These are phyloP conservation scores for Russula olivacea DNA, from an alignment of 768 basidiomycete genomes.

Conservation along the genomic window DNA sequence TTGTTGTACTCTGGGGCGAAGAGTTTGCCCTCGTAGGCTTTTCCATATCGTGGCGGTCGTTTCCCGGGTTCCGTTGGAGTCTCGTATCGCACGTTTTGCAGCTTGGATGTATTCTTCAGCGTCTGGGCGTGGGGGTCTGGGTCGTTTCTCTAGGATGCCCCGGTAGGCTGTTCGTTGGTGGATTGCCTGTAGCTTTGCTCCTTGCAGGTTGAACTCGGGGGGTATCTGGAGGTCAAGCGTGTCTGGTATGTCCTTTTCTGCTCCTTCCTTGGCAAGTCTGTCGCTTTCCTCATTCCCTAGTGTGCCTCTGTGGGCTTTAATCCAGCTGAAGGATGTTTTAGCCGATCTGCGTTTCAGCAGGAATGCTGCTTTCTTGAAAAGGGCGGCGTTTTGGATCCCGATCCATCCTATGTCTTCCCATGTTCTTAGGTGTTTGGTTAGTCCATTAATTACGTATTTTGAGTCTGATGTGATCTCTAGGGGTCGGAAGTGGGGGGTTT, in stretches of 20 bases:
- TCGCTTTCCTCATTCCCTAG: not conserved
- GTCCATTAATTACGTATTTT: not conserved
- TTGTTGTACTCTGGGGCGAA: too few relatives aligned
- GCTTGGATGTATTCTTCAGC: fast-evolving
- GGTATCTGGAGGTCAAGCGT: not conserved
- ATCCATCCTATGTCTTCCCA: not conserved
- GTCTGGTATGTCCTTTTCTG: not conserved
- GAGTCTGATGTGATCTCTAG: not conserved
- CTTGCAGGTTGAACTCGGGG: not conserved
- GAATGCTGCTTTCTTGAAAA: not conserved
- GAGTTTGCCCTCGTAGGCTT: too few relatives aligned
- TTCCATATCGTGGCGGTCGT: too few relatives aligned
- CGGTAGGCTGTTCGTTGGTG: not conserved
- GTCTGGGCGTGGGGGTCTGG: too few relatives aligned
- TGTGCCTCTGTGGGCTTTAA: not conserved
- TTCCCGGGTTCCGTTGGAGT: too few relatives aligned
- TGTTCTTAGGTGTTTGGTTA: not conserved
- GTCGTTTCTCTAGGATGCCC: not conserved
- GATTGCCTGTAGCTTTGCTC: not conserved
- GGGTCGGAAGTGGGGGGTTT: not conserved
- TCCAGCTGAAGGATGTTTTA: not conserved
- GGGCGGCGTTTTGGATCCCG: not conserved
- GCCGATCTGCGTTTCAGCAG: not conserved
- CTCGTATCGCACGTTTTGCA: too few relatives aligned
- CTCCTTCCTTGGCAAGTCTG: not conserved